Percentiles rank a stretch among this genome's conserved stretches.
Evolutionary conservation across 768 basidiomycete genomes (phyloP).

Genomic region (Hypsizygus marmoreus): DNA sequence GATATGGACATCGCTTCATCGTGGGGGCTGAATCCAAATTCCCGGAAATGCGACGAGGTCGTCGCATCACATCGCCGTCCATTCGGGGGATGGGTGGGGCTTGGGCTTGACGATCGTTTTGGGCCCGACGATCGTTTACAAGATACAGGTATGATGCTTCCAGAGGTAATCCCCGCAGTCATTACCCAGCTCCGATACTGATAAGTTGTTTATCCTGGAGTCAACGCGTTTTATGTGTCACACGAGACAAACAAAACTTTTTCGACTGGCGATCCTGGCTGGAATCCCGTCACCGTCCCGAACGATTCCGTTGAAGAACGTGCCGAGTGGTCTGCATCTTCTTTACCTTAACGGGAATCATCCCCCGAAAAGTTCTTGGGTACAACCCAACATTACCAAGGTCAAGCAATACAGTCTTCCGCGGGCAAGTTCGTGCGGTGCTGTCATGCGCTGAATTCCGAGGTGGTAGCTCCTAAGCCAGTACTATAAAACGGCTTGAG

Average conservation of each 20-base stretch:
- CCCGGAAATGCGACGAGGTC: slow-evolving; percentile 12
- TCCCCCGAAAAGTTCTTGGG: slow-evolving; percentile 13
- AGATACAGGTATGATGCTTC: background rate
- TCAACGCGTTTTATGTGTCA: slow-evolving; percentile 1
- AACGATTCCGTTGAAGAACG: slow-evolving; percentile 3
- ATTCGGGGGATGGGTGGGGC: background rate
- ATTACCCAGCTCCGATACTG: slow-evolving; percentile 5
- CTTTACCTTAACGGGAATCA: slow-evolving; percentile 17
- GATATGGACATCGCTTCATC: slow-evolving; percentile 1
- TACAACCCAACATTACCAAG: slow-evolving; percentile 12
- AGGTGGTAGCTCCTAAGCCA: slow-evolving; percentile 16
- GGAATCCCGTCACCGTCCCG: slow-evolving; percentile 6
- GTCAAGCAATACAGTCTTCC: slow-evolving; percentile 8
- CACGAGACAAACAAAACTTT: slow-evolving; percentile 19
- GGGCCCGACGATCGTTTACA: no score
- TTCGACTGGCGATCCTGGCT: slow-evolving; percentile 14
- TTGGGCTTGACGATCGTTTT: background rate
- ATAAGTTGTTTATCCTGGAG: slow-evolving; percentile 7
- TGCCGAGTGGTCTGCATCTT: slow-evolving; percentile 17
- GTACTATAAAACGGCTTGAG: slow-evolving; percentile 26
- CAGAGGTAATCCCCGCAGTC: background rate
- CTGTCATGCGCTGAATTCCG: slow-evolving; percentile 18
- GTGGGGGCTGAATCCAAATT: slow-evolving; percentile 4
- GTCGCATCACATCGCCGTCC: background rate
- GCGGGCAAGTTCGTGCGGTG: slow-evolving; percentile 18